Conservation (phyloP, 2,329 filamentous ascomycete genomes). For the Xylariaceae sp. region DNA sequence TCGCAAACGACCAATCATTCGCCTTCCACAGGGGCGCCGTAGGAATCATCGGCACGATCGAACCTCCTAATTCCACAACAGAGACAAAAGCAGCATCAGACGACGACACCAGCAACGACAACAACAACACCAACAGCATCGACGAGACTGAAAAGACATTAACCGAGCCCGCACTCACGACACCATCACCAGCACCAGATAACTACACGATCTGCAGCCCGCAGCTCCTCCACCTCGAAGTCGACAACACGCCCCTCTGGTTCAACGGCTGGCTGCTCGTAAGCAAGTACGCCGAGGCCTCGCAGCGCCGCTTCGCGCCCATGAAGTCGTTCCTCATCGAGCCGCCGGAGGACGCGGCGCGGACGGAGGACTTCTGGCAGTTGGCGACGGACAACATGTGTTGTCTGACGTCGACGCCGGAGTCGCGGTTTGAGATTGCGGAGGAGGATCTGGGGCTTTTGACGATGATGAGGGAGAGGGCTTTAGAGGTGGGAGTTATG, state of each 20-base stretch:
- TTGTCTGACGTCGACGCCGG: constrained; percentile 31
- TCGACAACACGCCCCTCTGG: constrained; percentile 39
- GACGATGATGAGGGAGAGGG: constrained; percentile 30
- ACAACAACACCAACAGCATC: not conserved
- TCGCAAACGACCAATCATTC: constrained; percentile 39
- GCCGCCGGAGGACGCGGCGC: constrained; percentile 19
- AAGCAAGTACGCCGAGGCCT: constrained; percentile 38
- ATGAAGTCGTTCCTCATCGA: constrained; percentile 36
- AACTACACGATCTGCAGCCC: constrained; percentile 39
- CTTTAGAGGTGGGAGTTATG: constrained; percentile 13
- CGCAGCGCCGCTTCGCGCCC: constrained; percentile 32
- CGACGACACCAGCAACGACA: not conserved
- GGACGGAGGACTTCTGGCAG: constrained; percentile 28
- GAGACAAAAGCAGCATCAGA: not conserved
- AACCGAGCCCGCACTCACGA: too few relatives aligned
- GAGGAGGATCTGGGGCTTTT: constrained; percentile 26
- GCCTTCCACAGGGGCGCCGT: constrained; percentile 39
- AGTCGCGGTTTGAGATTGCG: constrained; percentile 23
- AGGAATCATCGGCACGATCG: constrained; percentile 32
- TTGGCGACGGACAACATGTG: constrained; percentile 32
- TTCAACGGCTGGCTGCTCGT: constrained; percentile 43
- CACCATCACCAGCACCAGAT: not conserved
- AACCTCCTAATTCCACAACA: constrained; percentile 7
- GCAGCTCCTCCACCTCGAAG: constrained; percentile 41
- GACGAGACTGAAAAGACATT: not conserved